phyloP scores from a whole-genome alignment of 352 stramenopile genomes.

The Phytopythium sindhum region DNA sequence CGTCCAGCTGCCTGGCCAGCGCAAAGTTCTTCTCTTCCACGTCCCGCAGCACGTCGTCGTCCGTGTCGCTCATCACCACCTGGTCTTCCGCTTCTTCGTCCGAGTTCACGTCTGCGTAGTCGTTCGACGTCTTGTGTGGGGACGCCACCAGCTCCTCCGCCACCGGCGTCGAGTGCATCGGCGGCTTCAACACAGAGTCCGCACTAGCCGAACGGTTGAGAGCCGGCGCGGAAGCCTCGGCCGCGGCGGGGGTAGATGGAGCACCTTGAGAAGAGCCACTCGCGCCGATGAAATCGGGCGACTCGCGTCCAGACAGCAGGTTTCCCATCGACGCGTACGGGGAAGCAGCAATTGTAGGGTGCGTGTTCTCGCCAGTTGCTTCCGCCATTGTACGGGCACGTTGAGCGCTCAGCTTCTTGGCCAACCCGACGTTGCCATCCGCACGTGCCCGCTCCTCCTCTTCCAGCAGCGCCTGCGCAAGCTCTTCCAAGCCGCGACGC shows the following conservation, averaged over 20 bases:
- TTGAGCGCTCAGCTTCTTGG: slow-evolving; percentile 78
- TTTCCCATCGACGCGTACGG: slow-evolving; percentile 46
- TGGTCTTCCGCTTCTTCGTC: slow-evolving; percentile 82
- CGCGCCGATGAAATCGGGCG: neutral
- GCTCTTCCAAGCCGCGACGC: slow-evolving; percentile 70
- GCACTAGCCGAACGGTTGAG: slow-evolving; percentile 43
- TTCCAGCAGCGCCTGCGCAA: slow-evolving; percentile 72
- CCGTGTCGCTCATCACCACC: slow-evolving; percentile 61
- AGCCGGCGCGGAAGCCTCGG: slow-evolving; percentile 12
- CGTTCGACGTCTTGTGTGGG: slow-evolving; percentile 43
- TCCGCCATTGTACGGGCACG: slow-evolving; percentile 71
- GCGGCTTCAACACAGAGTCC: slow-evolving; percentile 12
- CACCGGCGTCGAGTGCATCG: slow-evolving; percentile 7
- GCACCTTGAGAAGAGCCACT: neutral
- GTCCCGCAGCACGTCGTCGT: slow-evolving; percentile 68
- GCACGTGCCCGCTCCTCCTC: slow-evolving; percentile 78
- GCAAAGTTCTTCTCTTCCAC: slow-evolving; percentile 86
- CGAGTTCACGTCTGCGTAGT: slow-evolving; percentile 78
- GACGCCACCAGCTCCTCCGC: slow-evolving; percentile 20
- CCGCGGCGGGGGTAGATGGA: slow-evolving; percentile 5
- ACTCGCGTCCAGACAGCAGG: slow-evolving; percentile 18
- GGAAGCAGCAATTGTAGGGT: slow-evolving; percentile 25
- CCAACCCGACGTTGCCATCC: slow-evolving; percentile 68
- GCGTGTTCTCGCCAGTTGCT: slow-evolving; percentile 29
- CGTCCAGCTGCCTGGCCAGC: slow-evolving; percentile 73